Percentiles rank a stretch among this genome's conserved stretches.
These are phyloP conservation scores for Lecanosticta acicola DNA, from an alignment of 2,329 filamentous ascomycete genomes.

Conservation along the genomic window DNA sequence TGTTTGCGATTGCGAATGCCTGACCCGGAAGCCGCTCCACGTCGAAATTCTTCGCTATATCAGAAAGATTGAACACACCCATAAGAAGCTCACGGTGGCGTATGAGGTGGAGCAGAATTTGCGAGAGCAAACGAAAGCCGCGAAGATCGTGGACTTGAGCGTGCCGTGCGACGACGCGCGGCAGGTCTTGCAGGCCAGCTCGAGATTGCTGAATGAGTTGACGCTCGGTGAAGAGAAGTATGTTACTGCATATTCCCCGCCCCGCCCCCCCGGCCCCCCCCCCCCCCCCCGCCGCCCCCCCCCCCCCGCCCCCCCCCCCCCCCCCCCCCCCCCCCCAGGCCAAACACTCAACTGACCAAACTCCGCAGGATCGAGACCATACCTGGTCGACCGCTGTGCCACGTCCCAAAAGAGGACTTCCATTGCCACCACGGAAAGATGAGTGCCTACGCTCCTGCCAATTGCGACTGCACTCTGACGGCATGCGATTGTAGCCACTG, in stretches of 20 bases:
- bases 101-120: not conserved
- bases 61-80: not conserved
- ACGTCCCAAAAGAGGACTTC: not conserved
- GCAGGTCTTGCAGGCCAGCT: not conserved
- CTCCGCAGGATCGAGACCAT: not conserved
- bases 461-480: not conserved
- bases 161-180: not conserved
- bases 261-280: too few relatives aligned
- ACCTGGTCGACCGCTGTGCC: not conserved
- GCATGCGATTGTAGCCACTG: not conserved
- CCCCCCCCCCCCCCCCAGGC: too few relatives aligned
- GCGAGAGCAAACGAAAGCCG: not conserved
- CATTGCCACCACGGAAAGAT: not conserved
- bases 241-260: too few relatives aligned
- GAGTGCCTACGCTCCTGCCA: not conserved
- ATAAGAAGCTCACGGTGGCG: not conserved
- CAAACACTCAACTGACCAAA: not conserved
- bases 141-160: not conserved
- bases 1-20: not conserved
- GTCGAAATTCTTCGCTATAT: not conserved
- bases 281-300: too few relatives aligned
- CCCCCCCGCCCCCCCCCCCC: too few relatives aligned
- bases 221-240: not conserved
- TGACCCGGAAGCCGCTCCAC: not conserved
- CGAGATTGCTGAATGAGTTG: not conserved